Evolutionary conservation across 208 protist genomes (phyloP), one percentile per base, ranked within the genome.

Genomic region (Leishmania martiniquensis): DNA sequence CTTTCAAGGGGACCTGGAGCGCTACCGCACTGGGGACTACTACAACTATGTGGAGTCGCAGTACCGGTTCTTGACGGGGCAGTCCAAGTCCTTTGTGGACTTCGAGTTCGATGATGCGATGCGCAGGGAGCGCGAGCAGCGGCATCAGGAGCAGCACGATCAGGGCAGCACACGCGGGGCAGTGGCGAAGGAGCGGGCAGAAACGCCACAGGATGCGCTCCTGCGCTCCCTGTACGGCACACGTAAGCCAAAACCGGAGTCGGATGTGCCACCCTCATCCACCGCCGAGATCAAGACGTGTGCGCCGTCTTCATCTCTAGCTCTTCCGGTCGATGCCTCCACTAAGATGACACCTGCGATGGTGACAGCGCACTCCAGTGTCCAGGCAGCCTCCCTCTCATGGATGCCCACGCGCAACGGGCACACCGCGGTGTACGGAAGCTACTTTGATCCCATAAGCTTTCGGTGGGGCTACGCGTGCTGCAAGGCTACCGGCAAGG

Each of bases 391-490:
- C 3, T 69, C 80, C 47, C 67, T 71, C 13, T 45, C 68, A n/a
- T 83, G 80, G 80, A 65, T 77, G 72, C 70, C 82, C 10, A 84
- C 63, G 59, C 74, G 44, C 78, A 89, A 89, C 69, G 89, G 90
- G 39, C 93, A 97, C 76, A 10, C 51, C n/a, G 77, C 42, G 51
- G 84, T 86, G 13, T 97, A 87, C 66, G 93, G 93, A 51, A 96
- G 92, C 73, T 95, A 92, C 62, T 95, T 96, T 70, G 89, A 96
- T 49, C 37, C 83, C 10, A 52, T 73, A 25, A 70, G 42, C 29
- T 95, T 92, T 70, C 47, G 34, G 3, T 97, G 94, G 92, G 94
- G 92, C 12, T 97, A 96, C 77, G 79, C 85, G 76, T 97, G 94
- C 82, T 97, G 94, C 72, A 81, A 81, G 34, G 73, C 73, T 1